phyloP scores from a whole-genome alignment of 1,284 basidiomycete species.

The Stygiomarasmius scandens region DNA sequence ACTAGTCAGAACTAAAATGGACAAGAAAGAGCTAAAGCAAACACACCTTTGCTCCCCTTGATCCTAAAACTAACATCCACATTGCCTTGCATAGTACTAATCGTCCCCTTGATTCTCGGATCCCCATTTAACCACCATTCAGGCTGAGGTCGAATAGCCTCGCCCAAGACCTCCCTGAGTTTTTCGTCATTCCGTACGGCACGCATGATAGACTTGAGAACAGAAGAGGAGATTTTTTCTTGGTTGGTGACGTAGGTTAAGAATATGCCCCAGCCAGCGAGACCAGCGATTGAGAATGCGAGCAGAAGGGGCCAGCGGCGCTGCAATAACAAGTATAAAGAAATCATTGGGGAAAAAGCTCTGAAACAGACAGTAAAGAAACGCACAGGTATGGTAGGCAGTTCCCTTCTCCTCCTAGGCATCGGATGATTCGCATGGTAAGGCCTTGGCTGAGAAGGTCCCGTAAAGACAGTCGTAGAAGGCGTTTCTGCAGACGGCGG shows the following conservation, averaged over 20 bases:
- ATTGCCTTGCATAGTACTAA: conserved; percentile 73
- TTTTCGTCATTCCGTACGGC: conserved; percentile 55
- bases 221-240: conserved; percentile 76
- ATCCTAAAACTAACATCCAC: conserved; percentile 77
- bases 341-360: neutral
- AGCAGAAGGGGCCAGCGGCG: conserved; percentile 64
- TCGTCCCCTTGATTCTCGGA: conserved; percentile 71
- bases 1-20: too few relatives aligned
- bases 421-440: conserved; percentile 36
- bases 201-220: conserved; percentile 66
- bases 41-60: conserved; percentile 67
- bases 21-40: neutral
- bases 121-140: conserved; percentile 80
- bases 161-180: conserved; percentile 59
- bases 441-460: conserved; percentile 35
- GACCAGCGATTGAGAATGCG: conserved; percentile 51
- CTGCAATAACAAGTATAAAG: conserved; percentile 26
- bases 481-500: neutral
- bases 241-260: conserved; percentile 72
- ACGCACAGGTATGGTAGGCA: conserved; percentile 46
- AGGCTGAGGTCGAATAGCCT: conserved; percentile 70
- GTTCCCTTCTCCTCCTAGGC: conserved; percentile 34
- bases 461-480: conserved; percentile 29
- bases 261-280: conserved; percentile 69
- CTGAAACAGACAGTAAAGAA: too few relatives aligned